These are phyloP conservation scores for Tolypocladium cylindrosporum DNA, from an alignment of 2,329 filamentous ascomycete genomes.

Conservation along the genomic window DNA sequence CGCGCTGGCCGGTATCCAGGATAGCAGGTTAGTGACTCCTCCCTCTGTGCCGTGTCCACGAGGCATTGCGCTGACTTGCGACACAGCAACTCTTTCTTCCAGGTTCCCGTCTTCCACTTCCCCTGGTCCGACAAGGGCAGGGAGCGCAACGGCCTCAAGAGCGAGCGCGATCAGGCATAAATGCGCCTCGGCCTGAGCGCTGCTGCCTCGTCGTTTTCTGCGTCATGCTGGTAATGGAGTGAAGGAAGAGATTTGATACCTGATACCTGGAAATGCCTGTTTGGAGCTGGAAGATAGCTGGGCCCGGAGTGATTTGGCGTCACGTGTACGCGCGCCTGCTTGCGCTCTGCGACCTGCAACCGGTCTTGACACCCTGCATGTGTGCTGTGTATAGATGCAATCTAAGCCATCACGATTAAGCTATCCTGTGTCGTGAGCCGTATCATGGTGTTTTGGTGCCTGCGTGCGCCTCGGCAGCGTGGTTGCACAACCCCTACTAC, in stretches of 20 bases:
- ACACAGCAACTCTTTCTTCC: conserved; percentile 73
- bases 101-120: conserved; percentile 87
- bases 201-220: neutral
- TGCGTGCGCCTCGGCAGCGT: neutral
- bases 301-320: neutral
- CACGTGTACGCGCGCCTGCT: neutral
- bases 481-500: neutral
- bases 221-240: neutral
- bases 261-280: neutral
- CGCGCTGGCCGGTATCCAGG: conserved; percentile 71
- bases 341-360: neutral
- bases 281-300: neutral
- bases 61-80: conserved; percentile 19
- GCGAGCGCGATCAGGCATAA: conserved; percentile 14
- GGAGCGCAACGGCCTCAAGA: conserved; percentile 41
- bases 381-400: neutral
- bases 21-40: conserved; percentile 44
- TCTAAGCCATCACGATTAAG: neutral
- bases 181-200: neutral
- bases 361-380: neutral
- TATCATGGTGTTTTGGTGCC: neutral
- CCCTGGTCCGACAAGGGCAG: conserved; percentile 80
- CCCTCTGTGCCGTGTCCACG: neutral
- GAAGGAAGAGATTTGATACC: neutral
- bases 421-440: neutral